A percentile compares a stretch with the other conserved stretches of the same genome.
These are phyloP conservation scores for Trametes villosa DNA, from an alignment of 768 basidiomycete species.

Conservation along the genomic window DNA sequence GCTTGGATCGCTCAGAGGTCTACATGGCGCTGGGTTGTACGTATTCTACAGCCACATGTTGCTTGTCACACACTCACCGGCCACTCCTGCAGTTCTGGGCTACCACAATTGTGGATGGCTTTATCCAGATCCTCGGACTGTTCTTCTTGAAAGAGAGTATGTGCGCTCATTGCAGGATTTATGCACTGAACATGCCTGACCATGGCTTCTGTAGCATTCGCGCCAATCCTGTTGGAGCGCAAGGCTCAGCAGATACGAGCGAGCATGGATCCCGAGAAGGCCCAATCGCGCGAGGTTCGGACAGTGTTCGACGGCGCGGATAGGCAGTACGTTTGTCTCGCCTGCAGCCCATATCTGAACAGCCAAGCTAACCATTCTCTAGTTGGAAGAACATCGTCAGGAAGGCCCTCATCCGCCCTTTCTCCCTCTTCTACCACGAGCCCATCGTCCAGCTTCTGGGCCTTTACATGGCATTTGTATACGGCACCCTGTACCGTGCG, in stretches of 20 bases:
- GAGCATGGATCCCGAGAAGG: conserved; percentile 54
- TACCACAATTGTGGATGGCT: conserved; percentile 58
- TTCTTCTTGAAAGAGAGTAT: conserved; percentile 65
- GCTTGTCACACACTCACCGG: background rate
- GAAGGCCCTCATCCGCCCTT: conserved; percentile 64
- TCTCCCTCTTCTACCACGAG: conserved; percentile 59
- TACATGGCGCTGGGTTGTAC: conserved; percentile 74
- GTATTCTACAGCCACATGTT: too few relatives aligned
- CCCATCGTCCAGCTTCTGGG: conserved; percentile 68
- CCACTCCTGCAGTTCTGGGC: conserved; percentile 59
- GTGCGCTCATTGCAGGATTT: conserved; percentile 24
- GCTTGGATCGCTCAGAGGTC: conserved; percentile 65
- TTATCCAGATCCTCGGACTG: conserved; percentile 57
- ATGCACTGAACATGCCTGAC: conserved; percentile 20
- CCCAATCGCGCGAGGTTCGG: conserved; percentile 39
- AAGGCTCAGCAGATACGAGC: conserved; percentile 54
- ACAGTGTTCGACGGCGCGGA: conserved; percentile 53
- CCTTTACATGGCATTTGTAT: conserved; percentile 70
- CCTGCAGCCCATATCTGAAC: conserved; percentile 1
- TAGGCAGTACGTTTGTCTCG: conserved; percentile 41
- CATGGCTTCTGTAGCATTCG: conserved; percentile 30
- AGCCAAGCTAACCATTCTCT: background rate
- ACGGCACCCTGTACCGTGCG: conserved; percentile 62
- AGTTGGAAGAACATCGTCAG: conserved; percentile 59
- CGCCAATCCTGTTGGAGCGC: conserved; percentile 44